A percentile compares a stretch with the other conserved stretches of the same genome.
phyloP scores from a whole-genome alignment of 805 yeast species.

The Candida khao-thaluensis region DNA sequence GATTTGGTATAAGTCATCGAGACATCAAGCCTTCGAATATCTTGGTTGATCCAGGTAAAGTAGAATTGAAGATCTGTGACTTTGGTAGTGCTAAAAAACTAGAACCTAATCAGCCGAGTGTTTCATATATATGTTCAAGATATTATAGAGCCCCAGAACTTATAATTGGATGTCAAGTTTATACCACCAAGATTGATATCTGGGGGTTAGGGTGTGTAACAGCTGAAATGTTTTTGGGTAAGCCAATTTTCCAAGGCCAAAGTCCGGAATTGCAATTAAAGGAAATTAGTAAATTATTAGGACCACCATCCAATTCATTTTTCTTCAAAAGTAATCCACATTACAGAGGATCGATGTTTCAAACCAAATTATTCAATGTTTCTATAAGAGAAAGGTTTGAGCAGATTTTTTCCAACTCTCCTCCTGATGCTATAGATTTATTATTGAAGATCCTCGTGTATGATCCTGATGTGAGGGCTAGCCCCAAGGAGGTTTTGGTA shows the following conservation, averaged over 20 bases:
- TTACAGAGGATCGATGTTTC: constrained; percentile 72
- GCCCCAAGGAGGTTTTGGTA: constrained; percentile 78
- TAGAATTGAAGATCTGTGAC: constrained; percentile 74
- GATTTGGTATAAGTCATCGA: constrained; percentile 77
- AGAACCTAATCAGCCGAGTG: constrained; percentile 80
- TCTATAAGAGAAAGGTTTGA: constrained; percentile 49
- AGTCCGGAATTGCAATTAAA: constrained; percentile 85
- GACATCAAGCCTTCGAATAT: constrained; percentile 85
- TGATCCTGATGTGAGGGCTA: constrained; percentile 80
- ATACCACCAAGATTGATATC: constrained; percentile 88
- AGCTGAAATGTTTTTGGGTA: constrained; percentile 90
- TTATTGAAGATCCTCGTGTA: constrained; percentile 80
- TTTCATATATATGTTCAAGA: constrained; percentile 92
- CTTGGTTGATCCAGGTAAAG: constrained; percentile 67
- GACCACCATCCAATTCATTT: constrained; percentile 75
- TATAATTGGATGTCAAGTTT: constrained; percentile 84
- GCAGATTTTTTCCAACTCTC: constrained; percentile 61
- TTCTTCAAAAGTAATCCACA: constrained; percentile 72
- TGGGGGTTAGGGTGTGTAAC: constrained; percentile 98
- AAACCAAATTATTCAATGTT: constrained; percentile 61
- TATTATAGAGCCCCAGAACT: constrained; percentile 96
- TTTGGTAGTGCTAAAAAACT: constrained; percentile 82
- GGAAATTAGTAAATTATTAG: constrained; percentile 85
- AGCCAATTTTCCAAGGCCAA: constrained; percentile 93
- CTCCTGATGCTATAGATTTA: constrained; percentile 83